Evolutionary conservation across 139 green algal genomes (phyloP), one percentile per base, ranked within the genome.

Genomic region (Closterium sp.): DNA sequence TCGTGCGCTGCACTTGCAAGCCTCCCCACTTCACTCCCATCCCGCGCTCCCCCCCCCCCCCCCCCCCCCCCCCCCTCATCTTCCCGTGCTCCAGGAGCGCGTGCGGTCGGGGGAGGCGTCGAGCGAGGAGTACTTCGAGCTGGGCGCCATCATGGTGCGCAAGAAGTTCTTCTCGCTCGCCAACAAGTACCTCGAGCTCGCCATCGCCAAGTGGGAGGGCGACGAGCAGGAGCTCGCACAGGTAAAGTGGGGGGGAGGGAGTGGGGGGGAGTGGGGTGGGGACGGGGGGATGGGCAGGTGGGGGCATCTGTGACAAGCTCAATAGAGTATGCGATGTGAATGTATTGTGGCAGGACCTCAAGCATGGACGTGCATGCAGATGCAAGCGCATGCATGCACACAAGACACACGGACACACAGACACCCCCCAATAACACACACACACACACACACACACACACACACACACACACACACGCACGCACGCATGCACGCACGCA

Each of bases 91-190:
- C 28, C 86, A 97, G 10, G 98, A 99, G 85, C 95, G 96, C 33
- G 97, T 98, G 88, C 96, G 98, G 33, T 97, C 94, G 10, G 96
- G 96, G 0, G 94, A 98, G 86, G 97, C 96, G 0, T 96, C 93
- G 21, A 96, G 95, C 91, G 97, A 99, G 96, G 98, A 99, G 91
- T 98, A 97, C 92, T 99, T 98, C 94, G 97, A 99, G 95, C 96
- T 99, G 88, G 98, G 97, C 3, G 96, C 97, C 8, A 96, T 99
- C 88, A 95, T 99, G 92, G 96, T 98, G 34, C 96, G 98, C 84
- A 99, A 99, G 96, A 98, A 98, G 93, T 95, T 99, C 86, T 99
- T 96, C 96, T 98, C 97, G 7, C 97, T 98, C 91, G 97, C 94
- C 84, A 91, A 95, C 76, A 92, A 91, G 38, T 93, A 96, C 88